phyloP scores from a whole-genome alignment of 768 basidiomycete species.

The Boletellus ananas region DNA sequence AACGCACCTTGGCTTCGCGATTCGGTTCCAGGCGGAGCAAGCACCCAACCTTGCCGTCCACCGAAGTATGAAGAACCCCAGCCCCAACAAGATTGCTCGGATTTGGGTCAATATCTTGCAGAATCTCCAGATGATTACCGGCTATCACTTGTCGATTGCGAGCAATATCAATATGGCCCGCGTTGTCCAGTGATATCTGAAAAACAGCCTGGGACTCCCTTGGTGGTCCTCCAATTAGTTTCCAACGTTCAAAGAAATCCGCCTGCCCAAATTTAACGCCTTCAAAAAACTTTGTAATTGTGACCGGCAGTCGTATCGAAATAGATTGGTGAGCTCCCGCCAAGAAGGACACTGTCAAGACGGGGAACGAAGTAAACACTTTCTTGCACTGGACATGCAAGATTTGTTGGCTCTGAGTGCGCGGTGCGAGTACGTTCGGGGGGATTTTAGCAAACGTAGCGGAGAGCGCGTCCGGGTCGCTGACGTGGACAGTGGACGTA shows the following conservation, averaged over 20 bases:
- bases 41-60: slow-evolving; percentile 93
- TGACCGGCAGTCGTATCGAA: slow-evolving; percentile 79
- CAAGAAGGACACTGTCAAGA: slow-evolving; percentile 84
- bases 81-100: slow-evolving; percentile 90
- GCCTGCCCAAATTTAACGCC: slow-evolving; percentile 77
- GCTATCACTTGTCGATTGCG: slow-evolving; percentile 73
- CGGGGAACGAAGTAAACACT: slow-evolving; percentile 69
- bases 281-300: slow-evolving; percentile 90
- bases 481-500: slow-evolving; percentile 73
- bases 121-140: slow-evolving; percentile 72
- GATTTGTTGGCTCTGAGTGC: slow-evolving; percentile 89
- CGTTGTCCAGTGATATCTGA: slow-evolving; percentile 62
- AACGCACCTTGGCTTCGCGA: slow-evolving; percentile 83
- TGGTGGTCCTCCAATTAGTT: slow-evolving; percentile 92
- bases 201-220: slow-evolving; percentile 89
- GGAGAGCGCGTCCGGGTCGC: slow-evolving; percentile 71
- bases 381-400: slow-evolving; percentile 95
- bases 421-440: slow-evolving; percentile 71
- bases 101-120: slow-evolving; percentile 90
- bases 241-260: slow-evolving; percentile 99
- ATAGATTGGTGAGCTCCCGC: slow-evolving; percentile 89
- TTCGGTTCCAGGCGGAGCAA: slow-evolving; percentile 92
- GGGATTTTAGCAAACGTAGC: slow-evolving; percentile 90
- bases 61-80: slow-evolving; percentile 93
- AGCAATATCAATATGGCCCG: slow-evolving; percentile 70